phyloP scores from a whole-genome alignment of 106 monocot species.

The Acanthochlamys bracteata region DNA sequence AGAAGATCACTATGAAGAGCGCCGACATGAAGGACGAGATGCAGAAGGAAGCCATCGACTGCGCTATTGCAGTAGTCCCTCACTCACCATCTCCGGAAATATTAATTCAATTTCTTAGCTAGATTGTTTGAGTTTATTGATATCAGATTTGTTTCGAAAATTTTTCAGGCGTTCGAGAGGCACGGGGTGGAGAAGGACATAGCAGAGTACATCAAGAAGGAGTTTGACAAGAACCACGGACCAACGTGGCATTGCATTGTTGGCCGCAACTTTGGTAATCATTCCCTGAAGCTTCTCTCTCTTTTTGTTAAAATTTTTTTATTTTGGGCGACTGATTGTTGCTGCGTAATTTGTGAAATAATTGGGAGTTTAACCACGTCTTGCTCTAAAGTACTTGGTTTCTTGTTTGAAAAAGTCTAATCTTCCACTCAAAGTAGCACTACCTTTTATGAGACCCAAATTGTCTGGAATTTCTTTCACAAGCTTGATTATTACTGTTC shows the following conservation, averaged over 20 bases:
- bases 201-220: slow-evolving; percentile 95
- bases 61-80: slow-evolving; percentile 51
- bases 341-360: too few relatives aligned
- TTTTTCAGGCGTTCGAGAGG: slow-evolving; percentile 70
- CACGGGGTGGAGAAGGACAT: slow-evolving; percentile 89
- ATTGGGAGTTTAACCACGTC: too few relatives aligned
- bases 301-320: too few relatives aligned
- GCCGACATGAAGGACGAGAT: slow-evolving; percentile 97
- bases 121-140: neutral
- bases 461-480: too few relatives aligned
- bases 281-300: neutral
- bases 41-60: slow-evolving; percentile 82
- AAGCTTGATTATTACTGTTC: too few relatives aligned
- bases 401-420: too few relatives aligned
- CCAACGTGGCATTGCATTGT: slow-evolving; percentile 99
- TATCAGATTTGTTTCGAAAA: neutral
- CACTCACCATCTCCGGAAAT: neutral
- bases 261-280: slow-evolving; percentile 85
- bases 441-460: too few relatives aligned
- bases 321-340: too few relatives aligned
- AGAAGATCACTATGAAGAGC: slow-evolving; percentile 73
- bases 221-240: slow-evolving; percentile 86
- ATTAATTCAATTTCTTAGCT: too few relatives aligned
- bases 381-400: too few relatives aligned
- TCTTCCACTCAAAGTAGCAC: too few relatives aligned